Base-by-base conservation (phyloP, 1,139 yeast species). In the Suhomyces terraborum region DNA sequence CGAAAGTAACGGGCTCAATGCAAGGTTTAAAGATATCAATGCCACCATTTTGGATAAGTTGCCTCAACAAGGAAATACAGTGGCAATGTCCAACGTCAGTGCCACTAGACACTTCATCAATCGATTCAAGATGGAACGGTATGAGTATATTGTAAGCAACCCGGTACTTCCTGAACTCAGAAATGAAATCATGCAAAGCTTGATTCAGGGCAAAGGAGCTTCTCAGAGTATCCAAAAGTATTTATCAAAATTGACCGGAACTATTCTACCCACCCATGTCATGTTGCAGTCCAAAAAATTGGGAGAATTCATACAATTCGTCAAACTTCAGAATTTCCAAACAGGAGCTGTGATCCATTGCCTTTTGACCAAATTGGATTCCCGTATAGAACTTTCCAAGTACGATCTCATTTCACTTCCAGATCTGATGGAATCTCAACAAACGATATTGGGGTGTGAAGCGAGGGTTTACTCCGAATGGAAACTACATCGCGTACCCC, bases 121-220 rank as follows among this genome's bases (percentile, higher is more conserved):
- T 3, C 58, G 64, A 63, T 58, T 59, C 46, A 56, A 49, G 20
- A 32, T 45, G 4, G 51, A 54, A 31, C 51, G 58, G 20, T 62
- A 51, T 38, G 49, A 55, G 19, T 61, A 58, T 30, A 32, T 52
- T 1, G 25, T 53, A 8, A 44, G 36, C 14, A 47, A 50, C 24
- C 41, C 41, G 8, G 32, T 43, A 19, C 5, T 42, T 8, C 7
- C 6, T 3, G 17, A 22, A 3, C 10, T 32, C n/a, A 23, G 29
- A 27, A 25, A 18, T 35, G 6, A 10, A 13, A 17, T 24, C 3
- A 8, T 8, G 6, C 7, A 12, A 19, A 32, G 7, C 32, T n/a
- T 18, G 17, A 8, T 18, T 12, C 19, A 18, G 10, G 17, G 13
- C 7, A 9, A 12, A 23, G n/a, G 26, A 9, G 12, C 14, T 10